Evolutionary conservation across 257 asterid genomes (phyloP).

Genomic region (Solanum corneliomulleri): DNA sequence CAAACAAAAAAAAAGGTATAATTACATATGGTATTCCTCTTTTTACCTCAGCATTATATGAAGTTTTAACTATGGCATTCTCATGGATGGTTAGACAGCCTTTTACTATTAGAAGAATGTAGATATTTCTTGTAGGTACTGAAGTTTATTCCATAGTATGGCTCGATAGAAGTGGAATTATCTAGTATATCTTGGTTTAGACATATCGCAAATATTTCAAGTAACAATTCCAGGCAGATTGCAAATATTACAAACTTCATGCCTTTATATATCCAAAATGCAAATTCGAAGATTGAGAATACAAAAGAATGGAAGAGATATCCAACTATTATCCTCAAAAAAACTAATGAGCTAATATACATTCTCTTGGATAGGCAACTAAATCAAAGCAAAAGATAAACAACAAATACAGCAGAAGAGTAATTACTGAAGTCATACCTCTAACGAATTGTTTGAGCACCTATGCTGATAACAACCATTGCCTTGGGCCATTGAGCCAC

Average conservation of each 20-base stretch:
- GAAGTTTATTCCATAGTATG: background rate
- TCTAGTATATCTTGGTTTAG: background rate
- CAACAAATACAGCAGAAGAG: background rate
- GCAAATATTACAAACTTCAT: background rate
- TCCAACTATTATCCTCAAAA: background rate
- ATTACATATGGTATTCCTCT: background rate
- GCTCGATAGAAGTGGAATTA: background rate
- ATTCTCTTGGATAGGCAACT: background rate
- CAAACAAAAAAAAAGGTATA: background rate
- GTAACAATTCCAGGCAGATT: background rate
- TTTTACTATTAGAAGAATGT: background rate
- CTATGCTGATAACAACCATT: constrained; percentile 90
- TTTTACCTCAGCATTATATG: background rate
- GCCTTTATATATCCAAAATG: background rate
- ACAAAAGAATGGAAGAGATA: background rate
- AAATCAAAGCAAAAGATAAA: background rate
- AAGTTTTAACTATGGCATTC: background rate
- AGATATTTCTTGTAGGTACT: background rate
- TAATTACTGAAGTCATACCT: constrained; percentile 36
- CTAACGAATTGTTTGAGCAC: constrained; percentile 58
- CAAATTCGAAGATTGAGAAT: background rate
- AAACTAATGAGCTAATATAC: background rate
- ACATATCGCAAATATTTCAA: background rate
- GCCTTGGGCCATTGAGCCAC: constrained; percentile 86
- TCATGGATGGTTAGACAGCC: background rate